phyloP scores from a whole-genome alignment of 176 grass and related monocot genomes.

The Rhynchospora breviuscula region DNA sequence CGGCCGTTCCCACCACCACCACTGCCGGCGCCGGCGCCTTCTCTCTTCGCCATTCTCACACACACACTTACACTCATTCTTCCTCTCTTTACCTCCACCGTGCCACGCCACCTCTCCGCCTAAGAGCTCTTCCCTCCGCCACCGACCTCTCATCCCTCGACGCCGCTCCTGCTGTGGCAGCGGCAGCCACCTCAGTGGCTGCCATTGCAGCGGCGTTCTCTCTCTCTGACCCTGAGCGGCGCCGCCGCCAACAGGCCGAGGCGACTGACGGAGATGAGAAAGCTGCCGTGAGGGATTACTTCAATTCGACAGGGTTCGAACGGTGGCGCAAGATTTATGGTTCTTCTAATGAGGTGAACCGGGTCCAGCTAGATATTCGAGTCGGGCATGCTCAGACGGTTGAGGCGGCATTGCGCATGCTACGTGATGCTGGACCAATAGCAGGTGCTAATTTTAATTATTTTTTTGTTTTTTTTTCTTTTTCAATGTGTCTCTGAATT shows the following conservation, averaged over 20 bases:
- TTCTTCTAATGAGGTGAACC: conserved; percentile 71
- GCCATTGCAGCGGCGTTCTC: conserved; percentile 37
- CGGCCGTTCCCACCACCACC: conserved; percentile 51
- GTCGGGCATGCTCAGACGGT: conserved; percentile 80
- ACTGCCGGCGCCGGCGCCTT: too few relatives aligned
- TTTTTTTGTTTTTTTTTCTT: background rate
- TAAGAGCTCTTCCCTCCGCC: conserved; percentile 32
- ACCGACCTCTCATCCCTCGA: conserved; percentile 38
- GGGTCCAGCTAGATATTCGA: conserved; percentile 94
- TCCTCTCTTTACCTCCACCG: background rate
- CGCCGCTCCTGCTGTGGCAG: conserved; percentile 40
- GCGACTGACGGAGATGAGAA: conserved; percentile 79
- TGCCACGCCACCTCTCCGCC: conserved; percentile 8
- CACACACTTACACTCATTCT: background rate
- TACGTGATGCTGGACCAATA: conserved; percentile 44
- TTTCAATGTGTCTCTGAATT: background rate
- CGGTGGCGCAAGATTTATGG: conserved; percentile 92
- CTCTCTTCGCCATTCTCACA: background rate
- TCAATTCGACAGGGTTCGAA: conserved; percentile 88
- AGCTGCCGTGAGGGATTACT: conserved; percentile 86
- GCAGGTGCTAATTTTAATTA: conserved; percentile 1
- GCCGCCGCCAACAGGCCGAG: conserved; percentile 54
- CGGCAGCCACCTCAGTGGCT: conserved; percentile 35
- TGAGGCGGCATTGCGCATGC: conserved; percentile 51
- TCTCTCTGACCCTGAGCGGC: conserved; percentile 65